Evolutionary conservation across 106 monocot species (phyloP).

Genomic region (Dendrobium chrysotoxum): DNA sequence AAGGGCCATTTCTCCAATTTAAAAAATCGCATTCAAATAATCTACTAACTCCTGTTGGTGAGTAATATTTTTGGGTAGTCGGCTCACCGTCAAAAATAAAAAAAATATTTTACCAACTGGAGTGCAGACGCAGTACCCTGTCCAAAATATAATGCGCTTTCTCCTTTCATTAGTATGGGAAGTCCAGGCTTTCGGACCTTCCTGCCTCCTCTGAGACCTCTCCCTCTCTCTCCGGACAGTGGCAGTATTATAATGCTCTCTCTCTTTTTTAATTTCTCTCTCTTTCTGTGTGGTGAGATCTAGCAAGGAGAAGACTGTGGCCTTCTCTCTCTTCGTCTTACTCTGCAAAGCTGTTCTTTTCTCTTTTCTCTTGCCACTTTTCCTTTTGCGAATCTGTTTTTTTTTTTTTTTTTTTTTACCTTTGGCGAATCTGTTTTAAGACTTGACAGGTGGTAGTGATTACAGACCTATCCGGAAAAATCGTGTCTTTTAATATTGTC

Average conservation of each 20-base stretch:
- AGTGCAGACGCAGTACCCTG: neutral
- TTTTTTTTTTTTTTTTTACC: neutral
- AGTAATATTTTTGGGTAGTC: too few species aligned
- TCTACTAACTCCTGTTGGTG: too few species aligned
- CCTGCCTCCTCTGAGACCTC: neutral
- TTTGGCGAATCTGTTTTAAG: neutral
- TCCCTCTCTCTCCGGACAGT: neutral
- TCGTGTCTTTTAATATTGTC: neutral
- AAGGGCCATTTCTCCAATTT: too few species aligned
- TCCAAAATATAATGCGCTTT: neutral
- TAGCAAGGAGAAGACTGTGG: neutral
- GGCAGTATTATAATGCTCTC: neutral
- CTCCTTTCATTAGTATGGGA: neutral
- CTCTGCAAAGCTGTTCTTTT: neutral
- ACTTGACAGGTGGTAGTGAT: neutral
- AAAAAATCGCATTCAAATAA: too few species aligned
- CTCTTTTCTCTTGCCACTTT: neutral
- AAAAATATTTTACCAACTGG: neutral
- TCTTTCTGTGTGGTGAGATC: slow-evolving; percentile 1
- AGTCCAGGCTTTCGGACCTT: slow-evolving; percentile 1
- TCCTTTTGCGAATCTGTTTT: neutral
- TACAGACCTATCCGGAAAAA: neutral
- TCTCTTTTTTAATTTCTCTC: neutral
- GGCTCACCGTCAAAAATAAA: too few species aligned
- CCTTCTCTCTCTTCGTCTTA: neutral